Base-by-base conservation (phyloP, 164 flowering plant species). In the Chimonanthus praecox region DNA sequence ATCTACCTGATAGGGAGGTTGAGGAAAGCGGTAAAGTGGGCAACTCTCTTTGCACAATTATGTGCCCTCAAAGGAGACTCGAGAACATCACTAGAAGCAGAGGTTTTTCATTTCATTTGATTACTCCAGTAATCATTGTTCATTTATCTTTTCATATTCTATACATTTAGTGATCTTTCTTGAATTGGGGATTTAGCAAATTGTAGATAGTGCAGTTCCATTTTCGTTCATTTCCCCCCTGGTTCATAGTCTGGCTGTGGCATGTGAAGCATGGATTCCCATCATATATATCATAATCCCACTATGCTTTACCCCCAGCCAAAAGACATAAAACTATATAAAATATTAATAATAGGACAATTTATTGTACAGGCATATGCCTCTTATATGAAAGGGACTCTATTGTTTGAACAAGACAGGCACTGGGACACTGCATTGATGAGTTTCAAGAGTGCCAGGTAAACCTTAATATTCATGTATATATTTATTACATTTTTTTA, bases 1-100 rank as follows among this genome's bases (percentile, higher is more conserved):
- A 89, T 86, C 74, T 89, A 95, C 77, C 83, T 95, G 71, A 90
- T 93, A 80, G 93, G 97, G 71, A 85, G 97, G 75, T 79, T 93
- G 79, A 87, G 94, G 79, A 95, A 95, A 82, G 99, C 98, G 21
- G 97, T 87, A 5, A 95, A 95, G 78, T 95, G 98, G 97, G 97
- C 98, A 61, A 76, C 85, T 47, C 81, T 88, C 18, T 95, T 95
- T 74, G 82, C 94, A 49, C 92, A 90, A 65, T 81, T 95, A 78
- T 91, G 99, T 80, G 82, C 96, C n/a, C 68, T 81, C 73, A 95
- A 93, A 79, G 97, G 94, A 80, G 99, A 95, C 83, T 89, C 98
- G 18, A 86, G 93, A 82, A 93, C 98, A 70, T 92, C 99, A 61
- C 81, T 95, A 76, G 99, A 95, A 84, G 98, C 99, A 50, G 99